Conservation (phyloP, 2,329 filamentous ascomycete genomes). For the Pezizomycotina sp. region DNA sequence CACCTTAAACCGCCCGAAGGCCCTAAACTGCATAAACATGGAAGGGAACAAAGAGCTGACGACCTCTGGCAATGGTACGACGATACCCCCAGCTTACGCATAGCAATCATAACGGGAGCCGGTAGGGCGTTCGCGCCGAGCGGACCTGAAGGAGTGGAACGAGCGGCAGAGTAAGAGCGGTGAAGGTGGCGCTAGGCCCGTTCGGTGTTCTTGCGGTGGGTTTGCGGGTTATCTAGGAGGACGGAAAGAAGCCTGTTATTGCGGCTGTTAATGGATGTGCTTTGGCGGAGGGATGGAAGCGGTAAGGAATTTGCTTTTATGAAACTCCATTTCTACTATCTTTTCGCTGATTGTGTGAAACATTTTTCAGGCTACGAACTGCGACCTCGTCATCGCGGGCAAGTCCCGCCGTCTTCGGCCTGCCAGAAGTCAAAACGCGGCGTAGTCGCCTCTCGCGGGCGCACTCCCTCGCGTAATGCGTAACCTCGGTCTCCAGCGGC, state of each 20-base stretch:
- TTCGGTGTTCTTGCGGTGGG: too few species aligned
- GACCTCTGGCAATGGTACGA: conserved; percentile 45
- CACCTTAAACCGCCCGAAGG: conserved; percentile 41
- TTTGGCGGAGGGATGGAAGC: conserved; percentile 66
- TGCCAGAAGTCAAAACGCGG: conserved; percentile 58
- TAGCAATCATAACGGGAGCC: conserved; percentile 45
- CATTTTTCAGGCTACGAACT: too few species aligned
- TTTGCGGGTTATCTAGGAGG: conserved; percentile 50
- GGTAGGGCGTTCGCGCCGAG: conserved; percentile 49
- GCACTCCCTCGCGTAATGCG: conserved; percentile 50
- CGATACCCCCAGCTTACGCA: conserved; percentile 40
- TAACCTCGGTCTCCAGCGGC: conserved; percentile 50
- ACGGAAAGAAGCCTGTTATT: conserved; percentile 57
- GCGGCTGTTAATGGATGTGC: conserved; percentile 62
- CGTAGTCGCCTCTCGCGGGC: conserved; percentile 53
- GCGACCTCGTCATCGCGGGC: conserved; percentile 49
- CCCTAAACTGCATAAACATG: conserved; percentile 42
- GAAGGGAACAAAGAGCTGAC: conserved; percentile 36
- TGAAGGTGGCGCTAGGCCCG: too few species aligned
- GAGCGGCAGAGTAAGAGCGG: too few species aligned
- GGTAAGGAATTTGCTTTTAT: conserved; percentile 28
- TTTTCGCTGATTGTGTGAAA: too few species aligned
- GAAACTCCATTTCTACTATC: too few species aligned
- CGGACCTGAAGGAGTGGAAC: conserved; percentile 51
- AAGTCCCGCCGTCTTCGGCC: conserved; percentile 44